Base-by-base conservation (phyloP, 139 green algal genomes). In the Mesotaenium endlicherianum region DNA sequence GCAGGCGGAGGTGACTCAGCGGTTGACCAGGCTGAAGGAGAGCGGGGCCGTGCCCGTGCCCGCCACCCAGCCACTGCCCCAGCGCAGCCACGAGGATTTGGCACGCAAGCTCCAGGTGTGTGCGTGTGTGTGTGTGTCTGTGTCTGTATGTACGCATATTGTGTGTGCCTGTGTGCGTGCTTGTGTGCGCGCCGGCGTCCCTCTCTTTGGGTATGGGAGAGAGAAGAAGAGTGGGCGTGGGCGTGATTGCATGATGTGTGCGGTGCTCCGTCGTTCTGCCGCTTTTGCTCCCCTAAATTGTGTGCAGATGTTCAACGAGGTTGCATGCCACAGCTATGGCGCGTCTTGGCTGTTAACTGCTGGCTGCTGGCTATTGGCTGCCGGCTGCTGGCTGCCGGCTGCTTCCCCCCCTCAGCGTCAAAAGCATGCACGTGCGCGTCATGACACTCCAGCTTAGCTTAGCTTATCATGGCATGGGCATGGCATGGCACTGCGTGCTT, bases 1-100 rank as follows among this genome's bases (percentile, higher is more conserved):
- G 2, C 57, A 84, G 77, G 80, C 80, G 11, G 80, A 86, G 42
- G 80, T 86, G 38, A 86, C 80, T 16, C 80, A 86, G 34, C 57
- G 80, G 11, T 31, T 86, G 38, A 67, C 70, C 30, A 85, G 86
- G 30, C 26, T 42, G 38, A 60, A 71, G 43, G 67, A 79, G 68
- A 4, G 44, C 17, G 79, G 75, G 31, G 70, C 34, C 16, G 69
- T n/a, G 3, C 14, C 17, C 16, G 41, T 45, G 5, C 26, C 53
- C 53, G 60, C 43, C 30, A 5, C 70, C n/a, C 34, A 49, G 11
- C 34, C 70, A 39, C 4, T 31, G 14, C 38, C 31, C n/a, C 75
- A 82, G n/a, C 14, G 75, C 14, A 82, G 30, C 3, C 75, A 82
- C 26, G 77, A 84, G 83, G 77, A 84, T 47, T 38, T 84, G 11